Conservation (phyloP, 2,329 filamentous ascomycete genomes). For the Clonostachys chloroleuca region DNA sequence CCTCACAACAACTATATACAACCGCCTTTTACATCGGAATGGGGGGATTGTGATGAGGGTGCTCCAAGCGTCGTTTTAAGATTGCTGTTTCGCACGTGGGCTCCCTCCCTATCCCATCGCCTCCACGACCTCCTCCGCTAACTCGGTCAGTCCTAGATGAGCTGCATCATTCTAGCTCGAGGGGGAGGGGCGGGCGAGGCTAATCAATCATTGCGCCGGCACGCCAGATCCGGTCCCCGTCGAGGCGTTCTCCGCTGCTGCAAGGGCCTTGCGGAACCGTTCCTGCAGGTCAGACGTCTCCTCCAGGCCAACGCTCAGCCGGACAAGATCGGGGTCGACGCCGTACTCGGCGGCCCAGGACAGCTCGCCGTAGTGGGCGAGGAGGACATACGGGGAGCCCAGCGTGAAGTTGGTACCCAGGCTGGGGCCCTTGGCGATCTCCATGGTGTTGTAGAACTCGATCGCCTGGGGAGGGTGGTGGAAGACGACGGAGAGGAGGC, state of each 20-base stretch:
- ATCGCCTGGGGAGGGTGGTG: constrained; percentile 64
- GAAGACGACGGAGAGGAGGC: constrained; percentile 82
- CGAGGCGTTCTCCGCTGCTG: constrained; percentile 36
- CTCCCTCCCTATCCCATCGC: too few relatives aligned
- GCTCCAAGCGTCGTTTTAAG: too few relatives aligned
- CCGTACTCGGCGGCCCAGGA: constrained; percentile 86
- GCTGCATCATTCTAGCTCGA: too few relatives aligned
- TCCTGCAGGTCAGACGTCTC: constrained; percentile 61
- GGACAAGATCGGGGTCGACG: constrained; percentile 73
- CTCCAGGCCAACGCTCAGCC: constrained; percentile 88
- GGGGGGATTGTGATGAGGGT: too few relatives aligned
- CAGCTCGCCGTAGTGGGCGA: constrained; percentile 88
- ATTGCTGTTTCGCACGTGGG: too few relatives aligned
- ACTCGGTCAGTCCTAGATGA: too few relatives aligned
- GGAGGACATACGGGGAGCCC: constrained; percentile 81
- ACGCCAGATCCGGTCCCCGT: neutral
- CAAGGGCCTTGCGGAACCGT: constrained; percentile 66
- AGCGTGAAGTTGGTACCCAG: constrained; percentile 96
- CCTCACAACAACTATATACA: too few relatives aligned
- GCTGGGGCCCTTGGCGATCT: constrained; percentile 90
- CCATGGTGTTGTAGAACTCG: constrained; percentile 78
- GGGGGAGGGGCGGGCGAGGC: too few relatives aligned
- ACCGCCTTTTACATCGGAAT: too few relatives aligned
- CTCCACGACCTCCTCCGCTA: too few relatives aligned
- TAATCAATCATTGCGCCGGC: too few relatives aligned